Evolutionary conservation across 345 rosid genomes (phyloP).

Genomic region (Chamaenerion angustifolium): DNA sequence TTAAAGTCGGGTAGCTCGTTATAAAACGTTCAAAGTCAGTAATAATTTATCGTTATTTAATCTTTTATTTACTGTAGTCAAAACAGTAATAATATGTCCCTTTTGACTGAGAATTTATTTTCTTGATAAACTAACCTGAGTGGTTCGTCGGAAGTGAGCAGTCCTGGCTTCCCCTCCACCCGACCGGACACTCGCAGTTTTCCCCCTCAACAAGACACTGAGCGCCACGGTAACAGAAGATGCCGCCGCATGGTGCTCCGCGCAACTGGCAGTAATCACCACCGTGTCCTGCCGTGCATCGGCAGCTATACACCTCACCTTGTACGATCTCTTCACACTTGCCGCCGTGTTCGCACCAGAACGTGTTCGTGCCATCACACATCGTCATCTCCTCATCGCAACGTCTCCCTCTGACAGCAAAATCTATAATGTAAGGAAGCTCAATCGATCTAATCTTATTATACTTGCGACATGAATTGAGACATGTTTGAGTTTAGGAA

Average conservation of each 20-base stretch:
- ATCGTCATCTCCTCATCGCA: conserved; percentile 26
- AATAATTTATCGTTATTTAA: no score
- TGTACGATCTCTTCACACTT: conserved; percentile 22
- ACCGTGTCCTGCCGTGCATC: conserved; percentile 14
- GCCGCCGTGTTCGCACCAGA: conserved; percentile 26
- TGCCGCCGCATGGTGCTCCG: conserved; percentile 14
- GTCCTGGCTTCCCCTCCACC: conserved; percentile 19
- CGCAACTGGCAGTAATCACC: conserved; percentile 13
- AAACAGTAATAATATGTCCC: no score
- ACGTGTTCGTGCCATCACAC: conserved; percentile 27
- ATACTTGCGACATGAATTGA: no score
- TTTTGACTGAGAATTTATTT: no score
- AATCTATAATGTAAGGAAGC: no score
- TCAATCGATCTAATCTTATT: no score
- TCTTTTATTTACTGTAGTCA: no score
- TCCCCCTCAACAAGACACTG: conserved; percentile 12
- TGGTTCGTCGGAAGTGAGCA: conserved; percentile 16
- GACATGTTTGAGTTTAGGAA: no score
- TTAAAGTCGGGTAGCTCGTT: no score
- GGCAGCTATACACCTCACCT: conserved; percentile 20
- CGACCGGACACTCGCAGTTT: conserved; percentile 12
- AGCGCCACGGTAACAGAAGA: conserved; percentile 15
- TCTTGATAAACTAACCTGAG: no score
- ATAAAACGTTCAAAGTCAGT: no score
- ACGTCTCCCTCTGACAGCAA: conserved; percentile 12